Evolutionary conservation across 2,329 filamentous ascomycete genomes (phyloP), one percentile per base, ranked within the genome.

Genomic region (Ustulina deusta): DNA sequence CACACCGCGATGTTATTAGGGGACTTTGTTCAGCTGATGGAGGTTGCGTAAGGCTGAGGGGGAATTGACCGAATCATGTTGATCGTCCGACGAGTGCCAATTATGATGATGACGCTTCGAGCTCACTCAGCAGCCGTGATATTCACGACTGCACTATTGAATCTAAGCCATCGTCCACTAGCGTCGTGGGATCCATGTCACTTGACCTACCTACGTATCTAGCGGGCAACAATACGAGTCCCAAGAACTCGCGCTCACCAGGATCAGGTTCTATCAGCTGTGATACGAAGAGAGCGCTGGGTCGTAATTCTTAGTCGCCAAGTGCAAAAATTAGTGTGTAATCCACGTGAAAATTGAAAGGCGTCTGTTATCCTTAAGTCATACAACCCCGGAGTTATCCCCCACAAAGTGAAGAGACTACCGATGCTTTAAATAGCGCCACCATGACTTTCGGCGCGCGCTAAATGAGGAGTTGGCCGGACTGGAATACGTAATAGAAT

Each of bases 201-300:
- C 22, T 60, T 56, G 57, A 65, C 62, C 22, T 52, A 2, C 3
- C n/a, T 48, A 65, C 62, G n/a, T 52, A 2, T 6, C n/a, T 48
- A 61, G 61, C 36, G 15, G 34, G 38, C 52, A 59, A 48, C 13
- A 62, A 65, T 58, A 68, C 62, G 57, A 68, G 62, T 17, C n/a
- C 34, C 36, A 22, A 17, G 58, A 52, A 44, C 32, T 25, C n/a
- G 34, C 17, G 10, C 46, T 44, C n/a, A 42, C 49, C 29, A 60
- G 56, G 20, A 61, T 34, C 42, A n/a, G 32, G 22, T 49, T 25
- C n/a, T 36, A 32, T 20, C 15, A 17, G 10, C 42, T 5, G 10
- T 10, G 17, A 48, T 49, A 42, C 40, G 40, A 52, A 59, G 20
- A 38, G 22, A 34, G 32, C 20, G 44, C 17, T 29, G 20, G 15